Conservation (phyloP, 2,329 filamentous ascomycete genomes). For the Neobulgaria alba region DNA sequence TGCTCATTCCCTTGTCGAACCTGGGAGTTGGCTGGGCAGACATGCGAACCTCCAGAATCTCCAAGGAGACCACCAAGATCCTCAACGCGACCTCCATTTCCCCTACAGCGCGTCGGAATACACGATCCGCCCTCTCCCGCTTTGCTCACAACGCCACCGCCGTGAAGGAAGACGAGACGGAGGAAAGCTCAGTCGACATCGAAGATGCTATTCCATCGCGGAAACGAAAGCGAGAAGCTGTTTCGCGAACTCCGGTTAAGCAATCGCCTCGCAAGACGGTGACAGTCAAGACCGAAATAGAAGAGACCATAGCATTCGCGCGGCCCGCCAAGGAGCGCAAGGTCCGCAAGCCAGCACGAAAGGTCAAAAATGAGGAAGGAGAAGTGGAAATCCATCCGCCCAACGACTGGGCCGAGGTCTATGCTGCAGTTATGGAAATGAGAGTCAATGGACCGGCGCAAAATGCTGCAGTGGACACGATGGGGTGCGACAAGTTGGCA, state of each 20-base stretch:
- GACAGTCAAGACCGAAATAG: slow-evolving; percentile 34
- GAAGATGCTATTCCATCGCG: slow-evolving; percentile 42
- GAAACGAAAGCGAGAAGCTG: slow-evolving; percentile 40
- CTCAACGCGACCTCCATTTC: slow-evolving; percentile 38
- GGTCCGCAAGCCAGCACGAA: slow-evolving; percentile 40
- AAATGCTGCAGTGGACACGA: slow-evolving; percentile 88
- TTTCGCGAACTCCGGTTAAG: slow-evolving; percentile 22
- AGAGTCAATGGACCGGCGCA: slow-evolving; percentile 46
- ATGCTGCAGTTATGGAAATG: slow-evolving; percentile 71
- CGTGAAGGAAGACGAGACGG: slow-evolving; percentile 11
- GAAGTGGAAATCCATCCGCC: slow-evolving; percentile 47
- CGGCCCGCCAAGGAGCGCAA: slow-evolving; percentile 28
- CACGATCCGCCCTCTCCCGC: slow-evolving; percentile 41
- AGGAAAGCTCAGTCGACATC: slow-evolving; percentile 36
- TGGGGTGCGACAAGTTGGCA: slow-evolving; percentile 83
- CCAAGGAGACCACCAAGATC: slow-evolving; percentile 49
- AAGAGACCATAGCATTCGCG: slow-evolving; percentile 24
- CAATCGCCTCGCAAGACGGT: slow-evolving; percentile 21
- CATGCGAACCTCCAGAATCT: slow-evolving; percentile 43
- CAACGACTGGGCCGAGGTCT: slow-evolving; percentile 76
- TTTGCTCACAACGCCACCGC: slow-evolving; percentile 34
- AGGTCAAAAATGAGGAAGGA: slow-evolving; percentile 33
- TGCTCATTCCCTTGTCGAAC: too few species aligned
- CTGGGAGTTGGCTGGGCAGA: too few species aligned
- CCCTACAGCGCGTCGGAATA: slow-evolving; percentile 36